Conservation (phyloP, 2,329 filamentous ascomycete genomes). For the Paecilomyces dactylethromorphus region DNA sequence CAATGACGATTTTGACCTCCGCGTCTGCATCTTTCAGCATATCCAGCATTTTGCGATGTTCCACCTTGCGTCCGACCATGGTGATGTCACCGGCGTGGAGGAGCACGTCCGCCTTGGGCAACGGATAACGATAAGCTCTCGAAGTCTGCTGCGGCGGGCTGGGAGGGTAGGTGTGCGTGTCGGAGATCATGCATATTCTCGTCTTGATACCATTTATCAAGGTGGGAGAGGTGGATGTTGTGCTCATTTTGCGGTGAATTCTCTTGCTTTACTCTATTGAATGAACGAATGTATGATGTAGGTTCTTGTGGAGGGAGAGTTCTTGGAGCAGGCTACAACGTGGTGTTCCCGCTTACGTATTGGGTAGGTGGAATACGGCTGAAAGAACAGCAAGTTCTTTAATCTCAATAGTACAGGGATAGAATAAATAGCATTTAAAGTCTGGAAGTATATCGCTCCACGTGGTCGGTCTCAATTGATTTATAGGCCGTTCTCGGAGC, state of each 20-base stretch:
- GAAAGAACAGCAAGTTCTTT: not conserved
- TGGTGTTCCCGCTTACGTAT: not conserved
- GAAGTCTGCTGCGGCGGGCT: constrained; percentile 11
- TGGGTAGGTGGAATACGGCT: not conserved
- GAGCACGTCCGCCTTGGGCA: constrained; percentile 48
- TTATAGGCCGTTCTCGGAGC: not conserved
- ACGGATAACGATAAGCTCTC: constrained; percentile 33
- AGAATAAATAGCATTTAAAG: not conserved
- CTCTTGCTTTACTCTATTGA: not conserved
- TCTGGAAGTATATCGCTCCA: not conserved
- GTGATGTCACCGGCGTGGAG: constrained; percentile 57
- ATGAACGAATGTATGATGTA: not conserved
- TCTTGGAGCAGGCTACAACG: not conserved
- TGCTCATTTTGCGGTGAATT: not conserved
- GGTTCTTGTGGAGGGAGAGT: not conserved
- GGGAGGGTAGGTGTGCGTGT: constrained; percentile 32
- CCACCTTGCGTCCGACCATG: constrained; percentile 39
- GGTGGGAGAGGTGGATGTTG: not conserved
- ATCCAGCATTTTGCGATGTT: constrained; percentile 43
- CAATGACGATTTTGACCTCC: constrained; percentile 55
- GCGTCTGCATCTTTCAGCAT: constrained; percentile 46
- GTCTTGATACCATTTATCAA: constrained; percentile 24
- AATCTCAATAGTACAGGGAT: not conserved
- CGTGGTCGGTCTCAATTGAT: not conserved
- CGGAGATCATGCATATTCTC: constrained; percentile 37